Evolutionary conservation across 805 yeast species (phyloP).

Genomic region (Henningerozyma blattae): DNA sequence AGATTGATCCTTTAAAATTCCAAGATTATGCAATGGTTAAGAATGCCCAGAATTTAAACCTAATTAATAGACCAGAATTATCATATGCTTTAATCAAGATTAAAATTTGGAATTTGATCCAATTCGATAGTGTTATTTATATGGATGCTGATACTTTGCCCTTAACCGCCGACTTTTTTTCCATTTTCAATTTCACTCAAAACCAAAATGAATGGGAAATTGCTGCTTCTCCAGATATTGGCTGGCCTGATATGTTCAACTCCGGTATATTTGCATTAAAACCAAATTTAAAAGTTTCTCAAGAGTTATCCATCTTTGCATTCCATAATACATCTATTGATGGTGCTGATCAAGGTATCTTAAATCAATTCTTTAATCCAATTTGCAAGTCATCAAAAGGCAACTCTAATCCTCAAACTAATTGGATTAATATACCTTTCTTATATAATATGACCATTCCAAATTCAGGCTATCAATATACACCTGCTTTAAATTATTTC

Average conservation of each 20-base stretch:
- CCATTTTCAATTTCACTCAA: conserved; percentile 11
- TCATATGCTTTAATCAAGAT: conserved; percentile 40
- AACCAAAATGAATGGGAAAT: conserved; percentile 16
- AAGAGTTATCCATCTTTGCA: conserved; percentile 27
- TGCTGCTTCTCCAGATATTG: conserved; percentile 66
- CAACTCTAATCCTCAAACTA: conserved; percentile 1
- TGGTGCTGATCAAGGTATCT: conserved; percentile 87
- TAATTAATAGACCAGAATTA: conserved; percentile 40
- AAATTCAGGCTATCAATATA: conserved; percentile 54
- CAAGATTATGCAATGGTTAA: conserved; percentile 8
- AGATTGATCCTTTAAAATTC: conserved; percentile 13
- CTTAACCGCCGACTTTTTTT: conserved; percentile 16
- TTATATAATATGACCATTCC: conserved; percentile 70
- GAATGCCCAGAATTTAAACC: conserved; percentile 18
- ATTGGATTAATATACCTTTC: conserved; percentile 71
- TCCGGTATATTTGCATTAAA: conserved; percentile 58
- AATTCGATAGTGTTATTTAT: conserved; percentile 38
- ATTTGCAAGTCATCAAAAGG: conserved; percentile 7
- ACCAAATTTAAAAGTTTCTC: conserved; percentile 37
- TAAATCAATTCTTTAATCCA: conserved; percentile 56
- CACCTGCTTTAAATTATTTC: conserved; percentile 56
- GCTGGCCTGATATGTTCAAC: conserved; percentile 87
- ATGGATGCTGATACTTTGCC: conserved; percentile 58
- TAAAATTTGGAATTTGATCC: conserved; percentile 34
- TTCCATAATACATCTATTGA: conserved; percentile 40